Percentiles rank a stretch among this genome's conserved stretches.
These are phyloP conservation scores for Lachnellula subtilissima DNA, from an alignment of 2,329 filamentous ascomycete genomes.

Conservation along the genomic window DNA sequence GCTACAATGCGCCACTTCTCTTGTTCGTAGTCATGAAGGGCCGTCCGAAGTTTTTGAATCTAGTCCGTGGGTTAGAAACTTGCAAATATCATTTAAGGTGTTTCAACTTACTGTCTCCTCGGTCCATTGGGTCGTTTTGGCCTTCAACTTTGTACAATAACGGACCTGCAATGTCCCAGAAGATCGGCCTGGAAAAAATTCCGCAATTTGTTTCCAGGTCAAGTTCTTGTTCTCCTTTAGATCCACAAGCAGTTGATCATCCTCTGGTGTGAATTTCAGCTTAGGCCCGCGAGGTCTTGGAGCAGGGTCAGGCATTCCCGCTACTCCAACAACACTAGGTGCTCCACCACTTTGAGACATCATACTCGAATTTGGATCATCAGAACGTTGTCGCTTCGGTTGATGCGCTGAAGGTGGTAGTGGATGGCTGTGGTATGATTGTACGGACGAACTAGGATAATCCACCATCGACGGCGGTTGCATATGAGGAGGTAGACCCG, in stretches of 20 bases:
- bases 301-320: slow-evolving; percentile 81
- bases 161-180: slow-evolving; percentile 89
- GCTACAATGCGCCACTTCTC: slow-evolving; percentile 92
- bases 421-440: slow-evolving; percentile 65
- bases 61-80: slow-evolving; percentile 34
- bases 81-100: neutral
- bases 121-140: slow-evolving; percentile 89
- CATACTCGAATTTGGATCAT: slow-evolving; percentile 41
- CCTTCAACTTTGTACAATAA: slow-evolving; percentile 92
- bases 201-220: slow-evolving; percentile 96
- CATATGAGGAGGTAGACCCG: slow-evolving; percentile 49
- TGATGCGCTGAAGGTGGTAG: slow-evolving; percentile 69
- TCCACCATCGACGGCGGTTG: slow-evolving; percentile 51
- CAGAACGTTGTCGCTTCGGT: slow-evolving; percentile 61
- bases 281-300: slow-evolving; percentile 79
- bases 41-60: slow-evolving; percentile 72
- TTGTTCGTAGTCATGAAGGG: slow-evolving; percentile 79
- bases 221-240: slow-evolving; percentile 92
- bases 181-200: slow-evolving; percentile 88
- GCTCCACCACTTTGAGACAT: slow-evolving; percentile 48
- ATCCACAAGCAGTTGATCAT: slow-evolving; percentile 82
- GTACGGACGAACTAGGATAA: slow-evolving; percentile 33
- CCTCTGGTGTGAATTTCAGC: slow-evolving; percentile 88
- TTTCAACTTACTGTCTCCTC: slow-evolving; percentile 73
- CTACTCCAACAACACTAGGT: slow-evolving; percentile 80